Base-by-base conservation (phyloP, 345 rosid genomes). In the Citrus mangshanensis region DNA sequence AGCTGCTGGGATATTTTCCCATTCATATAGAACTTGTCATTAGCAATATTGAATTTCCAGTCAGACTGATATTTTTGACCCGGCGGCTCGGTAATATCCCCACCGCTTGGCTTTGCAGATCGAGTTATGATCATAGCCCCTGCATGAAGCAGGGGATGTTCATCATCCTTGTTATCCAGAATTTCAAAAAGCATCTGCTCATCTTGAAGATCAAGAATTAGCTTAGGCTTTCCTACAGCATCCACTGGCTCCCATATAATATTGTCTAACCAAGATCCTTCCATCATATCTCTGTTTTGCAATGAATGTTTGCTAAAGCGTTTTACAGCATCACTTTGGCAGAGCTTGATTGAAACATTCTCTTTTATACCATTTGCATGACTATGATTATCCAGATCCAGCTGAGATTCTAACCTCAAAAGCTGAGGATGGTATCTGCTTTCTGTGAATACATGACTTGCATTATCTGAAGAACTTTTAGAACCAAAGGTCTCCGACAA, bases 181-280 rank as follows among this genome's bases (percentile, higher is more conserved):
- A 94, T 87, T 87, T 96, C 94, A 84, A 94, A 94, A 81, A 93
- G 92, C 98, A 96, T 96, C 79, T 91, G 95, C 86, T 91, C 89
- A 84, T 96, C 99, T 81, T 89, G 97, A 82, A 96, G 97, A 87
- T 96, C 97, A 78, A 89, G 88, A 82, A 96, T 91, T 65, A 96
- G 87, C 91, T 91, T 93, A 60, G 97, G 91, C 78, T 89, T 92
- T 32, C 84, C 62, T 42, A 79, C 77, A 70, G 80, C 70, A 66
- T 82, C 81, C 65, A 84, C 76, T 25, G 95, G 85, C 32, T 93
- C 99, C 98, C 98, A 94, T 80, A 92, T 86, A 79, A 96, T 88
- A 82, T 88, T 82, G 79, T 93, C 88, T 80, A 91, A 79, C 99
- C 99, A 96, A 81, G 94, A 85, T 61, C 91, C 99, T 72, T 91